Percentiles rank a stretch among this genome's conserved stretches.
phyloP scores from a whole-genome alignment of 2,329 filamentous ascomycete genomes.

The Monosporascus ibericus region DNA sequence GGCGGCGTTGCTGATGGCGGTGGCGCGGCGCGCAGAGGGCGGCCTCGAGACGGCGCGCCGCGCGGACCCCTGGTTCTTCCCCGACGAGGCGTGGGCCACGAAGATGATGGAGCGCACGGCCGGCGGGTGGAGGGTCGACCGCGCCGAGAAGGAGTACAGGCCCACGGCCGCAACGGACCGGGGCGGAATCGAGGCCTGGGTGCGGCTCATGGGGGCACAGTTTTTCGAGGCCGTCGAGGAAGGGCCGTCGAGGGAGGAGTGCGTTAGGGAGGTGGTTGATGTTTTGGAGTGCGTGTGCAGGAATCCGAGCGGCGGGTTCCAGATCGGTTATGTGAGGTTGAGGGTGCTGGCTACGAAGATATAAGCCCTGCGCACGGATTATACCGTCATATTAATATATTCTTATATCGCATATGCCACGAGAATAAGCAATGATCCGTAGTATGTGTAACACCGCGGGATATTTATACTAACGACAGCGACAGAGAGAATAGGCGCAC shows the following conservation, averaged over 20 bases:
- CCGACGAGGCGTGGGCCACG: constrained; percentile 54
- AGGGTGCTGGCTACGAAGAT: constrained; percentile 40
- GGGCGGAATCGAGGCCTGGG: constrained; percentile 60
- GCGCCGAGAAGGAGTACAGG: constrained; percentile 57
- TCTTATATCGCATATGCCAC: too few relatives aligned
- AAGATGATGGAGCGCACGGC: constrained; percentile 34
- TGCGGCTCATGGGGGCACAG: constrained; percentile 55
- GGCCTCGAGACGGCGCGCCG: constrained; percentile 16
- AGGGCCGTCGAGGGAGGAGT: constrained; percentile 42
- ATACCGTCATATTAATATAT: too few relatives aligned
- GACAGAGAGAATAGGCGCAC: too few relatives aligned
- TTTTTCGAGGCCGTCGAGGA: constrained; percentile 49
- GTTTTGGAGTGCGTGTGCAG: constrained; percentile 49
- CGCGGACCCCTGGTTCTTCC: constrained; percentile 66
- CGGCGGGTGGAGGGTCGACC: constrained; percentile 43
- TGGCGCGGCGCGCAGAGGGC: constrained; percentile 39
- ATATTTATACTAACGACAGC: too few relatives aligned
- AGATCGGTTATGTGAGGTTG: constrained; percentile 49
- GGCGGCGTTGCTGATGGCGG: constrained; percentile 47
- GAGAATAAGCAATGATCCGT: too few relatives aligned
- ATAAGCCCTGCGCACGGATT: constrained; percentile 1
- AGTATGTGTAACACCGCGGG: too few relatives aligned
- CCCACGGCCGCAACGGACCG: constrained; percentile 49
- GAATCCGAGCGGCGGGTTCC: constrained; percentile 50
- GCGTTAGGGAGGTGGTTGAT: constrained; percentile 47